Conservation (phyloP, 768 basidiomycete genomes). For the Neoboletus brunneissimus region DNA sequence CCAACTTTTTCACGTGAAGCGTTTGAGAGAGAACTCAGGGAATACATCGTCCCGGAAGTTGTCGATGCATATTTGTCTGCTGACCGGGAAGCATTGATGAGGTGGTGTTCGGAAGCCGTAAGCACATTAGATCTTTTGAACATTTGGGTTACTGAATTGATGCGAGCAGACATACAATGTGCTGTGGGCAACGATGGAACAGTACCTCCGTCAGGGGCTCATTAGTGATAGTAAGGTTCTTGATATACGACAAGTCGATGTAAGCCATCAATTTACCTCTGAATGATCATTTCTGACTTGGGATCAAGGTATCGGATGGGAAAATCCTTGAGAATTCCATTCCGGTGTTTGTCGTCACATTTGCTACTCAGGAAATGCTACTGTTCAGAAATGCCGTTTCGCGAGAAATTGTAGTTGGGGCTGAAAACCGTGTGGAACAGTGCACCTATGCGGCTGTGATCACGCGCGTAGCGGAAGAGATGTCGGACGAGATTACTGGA, state of each 20-base stretch:
- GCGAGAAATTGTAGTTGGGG: conserved; percentile 81
- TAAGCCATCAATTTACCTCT: conserved; percentile 38
- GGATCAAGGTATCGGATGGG: conserved; percentile 66
- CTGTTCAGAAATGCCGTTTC: conserved; percentile 89
- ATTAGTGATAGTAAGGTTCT: conserved; percentile 91
- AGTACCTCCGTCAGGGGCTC: conserved; percentile 86
- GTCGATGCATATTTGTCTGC: conserved; percentile 94
- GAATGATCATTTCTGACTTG: conserved; percentile 2
- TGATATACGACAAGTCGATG: conserved; percentile 97
- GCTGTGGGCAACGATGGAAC: conserved; percentile 97
- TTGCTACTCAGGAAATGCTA: conserved; percentile 91
- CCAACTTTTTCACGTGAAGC: conserved; percentile 81
- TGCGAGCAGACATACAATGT: conserved; percentile 84
- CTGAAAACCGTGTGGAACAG: conserved; percentile 89
- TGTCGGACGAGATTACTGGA: conserved; percentile 90
- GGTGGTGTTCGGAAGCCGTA: conserved; percentile 96
- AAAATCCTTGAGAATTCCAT: conserved; percentile 89
- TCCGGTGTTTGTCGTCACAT: conserved; percentile 89
- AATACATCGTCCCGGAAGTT: conserved; percentile 97
- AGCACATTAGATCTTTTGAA: conserved; percentile 30
- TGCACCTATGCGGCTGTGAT: conserved; percentile 91
- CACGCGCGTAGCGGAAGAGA: conserved; percentile 82
- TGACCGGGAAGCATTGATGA: conserved; percentile 78
- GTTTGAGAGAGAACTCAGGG: conserved; percentile 87
- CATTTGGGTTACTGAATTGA: neutral